Percentiles rank a stretch among this genome's conserved stretches.
These are phyloP conservation scores for Termitomyces sp. DNA, from an alignment of 1,284 basidiomycete species.

Conservation along the genomic window DNA sequence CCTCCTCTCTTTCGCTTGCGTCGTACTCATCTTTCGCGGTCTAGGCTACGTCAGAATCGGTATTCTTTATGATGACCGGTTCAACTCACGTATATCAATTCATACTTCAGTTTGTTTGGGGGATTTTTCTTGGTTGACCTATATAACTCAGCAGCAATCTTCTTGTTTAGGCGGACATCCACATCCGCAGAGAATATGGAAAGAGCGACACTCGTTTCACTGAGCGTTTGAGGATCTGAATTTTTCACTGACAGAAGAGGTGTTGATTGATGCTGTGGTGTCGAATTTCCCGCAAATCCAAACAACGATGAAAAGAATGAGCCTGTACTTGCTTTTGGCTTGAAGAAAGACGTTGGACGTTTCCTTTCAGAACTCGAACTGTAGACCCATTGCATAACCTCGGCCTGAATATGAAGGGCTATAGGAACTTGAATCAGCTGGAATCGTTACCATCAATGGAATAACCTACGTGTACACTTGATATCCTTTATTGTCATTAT, in stretches of 20 bases:
- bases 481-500: conserved; percentile 70
- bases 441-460: conserved; percentile 1
- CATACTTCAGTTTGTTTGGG: conserved; percentile 72
- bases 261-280: conserved; percentile 35
- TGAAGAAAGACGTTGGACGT: conserved; percentile 22
- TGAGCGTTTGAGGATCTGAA: conserved; percentile 53
- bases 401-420: conserved; percentile 79
- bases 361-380: conserved; percentile 66
- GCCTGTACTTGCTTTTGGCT: conserved; percentile 33
- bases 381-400: conserved; percentile 81
- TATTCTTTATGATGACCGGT: background rate
- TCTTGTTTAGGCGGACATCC: conserved; percentile 67
- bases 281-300: conserved; percentile 46
- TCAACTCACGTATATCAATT: conserved; percentile 77
- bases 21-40: conserved; percentile 89
- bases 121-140: conserved; percentile 95
- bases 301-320: conserved; percentile 80
- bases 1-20: conserved; percentile 64
- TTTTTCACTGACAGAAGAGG: conserved; percentile 34
- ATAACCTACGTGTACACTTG: conserved; percentile 56
- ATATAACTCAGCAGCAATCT: conserved; percentile 76
- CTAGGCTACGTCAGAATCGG: conserved; percentile 30
- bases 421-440: conserved; percentile 6
- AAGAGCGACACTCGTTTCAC: conserved; percentile 67
- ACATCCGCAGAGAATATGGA: conserved; percentile 84